Evolutionary conservation across 768 basidiomycete species (phyloP), one percentile per base, ranked within the genome.

Genomic region (Termitomyces sp.): DNA sequence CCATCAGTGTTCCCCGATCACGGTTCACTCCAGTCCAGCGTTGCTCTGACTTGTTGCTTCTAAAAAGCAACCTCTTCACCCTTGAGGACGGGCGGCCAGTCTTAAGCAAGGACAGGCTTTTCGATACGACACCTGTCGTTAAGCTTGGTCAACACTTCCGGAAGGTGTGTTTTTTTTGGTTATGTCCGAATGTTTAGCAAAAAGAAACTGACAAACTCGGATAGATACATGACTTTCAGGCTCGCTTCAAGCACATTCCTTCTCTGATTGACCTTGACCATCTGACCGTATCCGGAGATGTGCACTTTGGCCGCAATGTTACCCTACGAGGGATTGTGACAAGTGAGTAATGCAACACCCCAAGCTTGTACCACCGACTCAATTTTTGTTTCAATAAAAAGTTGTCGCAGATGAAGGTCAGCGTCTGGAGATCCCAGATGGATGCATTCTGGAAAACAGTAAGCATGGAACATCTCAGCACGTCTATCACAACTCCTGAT

Each of bases 131-230:
- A 43, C 92, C 91, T 7, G 86, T 92, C 44, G 84, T 94, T 79
- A 92, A 92, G 77, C 81, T 93, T 51, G 89, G 89, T 52, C 87
- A 89, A 68, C 85, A 86, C 67, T 93, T 94, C 80, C 91, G 88
- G 79, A 90, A 88, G 81, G 88, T 87, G 55, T 50, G 68, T 46
- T 28, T 49, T 32, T 32, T 7, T 46, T 28, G 9, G 8, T 36
- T n/a, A 14, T 16, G 64, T 64, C 81, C n/a, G n/a, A n/a, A 50
- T 79, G 81, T 61, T 79, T 28, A 54, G 18, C 38, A 20, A 41
- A 23, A 14, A 38, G 0, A 32, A 7, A 41, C 32, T 35, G 38
- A 35, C 35, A 16, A 40, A 4, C 35, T 14, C 49, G n/a, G 46
- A 20, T 30, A 83, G 84, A 84, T 87, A 58, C 78, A 78, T 48